Percentiles rank a stretch among this genome's conserved stretches.
These are phyloP conservation scores for Leccinum arenicola DNA, from an alignment of 768 basidiomycete species.

Conservation along the genomic window DNA sequence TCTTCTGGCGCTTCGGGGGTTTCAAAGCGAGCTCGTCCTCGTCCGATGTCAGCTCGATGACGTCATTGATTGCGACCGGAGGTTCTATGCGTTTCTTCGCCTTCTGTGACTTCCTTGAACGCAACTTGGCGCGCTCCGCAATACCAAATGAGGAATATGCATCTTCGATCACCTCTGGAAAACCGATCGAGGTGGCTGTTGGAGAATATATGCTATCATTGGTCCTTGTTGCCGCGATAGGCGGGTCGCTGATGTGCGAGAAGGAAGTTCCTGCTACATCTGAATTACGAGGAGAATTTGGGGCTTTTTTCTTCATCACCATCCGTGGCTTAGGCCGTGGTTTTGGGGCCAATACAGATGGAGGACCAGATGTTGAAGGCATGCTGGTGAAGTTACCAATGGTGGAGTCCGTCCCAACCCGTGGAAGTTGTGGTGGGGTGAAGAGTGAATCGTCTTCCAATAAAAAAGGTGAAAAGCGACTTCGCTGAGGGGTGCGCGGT, in stretches of 20 bases:
- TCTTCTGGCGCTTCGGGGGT: constrained; percentile 29
- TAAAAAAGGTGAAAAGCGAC: constrained; percentile 2
- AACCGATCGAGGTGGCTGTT: constrained; percentile 7
- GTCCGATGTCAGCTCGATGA: constrained; percentile 47
- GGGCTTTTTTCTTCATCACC: constrained; percentile 21
- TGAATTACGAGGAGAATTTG: not conserved
- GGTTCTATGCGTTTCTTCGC: constrained; percentile 12
- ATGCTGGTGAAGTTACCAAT: constrained; percentile 17
- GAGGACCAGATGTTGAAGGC: constrained; percentile 5
- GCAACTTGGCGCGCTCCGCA: constrained; percentile 59
- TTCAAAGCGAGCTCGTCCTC: constrained; percentile 38
- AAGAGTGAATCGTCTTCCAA: constrained; percentile 24
- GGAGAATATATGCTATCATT: constrained; percentile 23
- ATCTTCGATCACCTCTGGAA: constrained; percentile 16
- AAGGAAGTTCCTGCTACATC: constrained; percentile 9
- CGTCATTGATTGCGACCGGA: constrained; percentile 22
- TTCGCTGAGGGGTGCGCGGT: constrained; percentile 15
- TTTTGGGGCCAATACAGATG: constrained; percentile 1
- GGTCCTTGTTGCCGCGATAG: constrained; percentile 10
- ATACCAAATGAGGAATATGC: constrained; percentile 35
- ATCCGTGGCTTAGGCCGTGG: constrained; percentile 35
- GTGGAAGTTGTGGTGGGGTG: constrained; percentile 23
- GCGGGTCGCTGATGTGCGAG: constrained; percentile 23
- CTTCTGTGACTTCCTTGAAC: constrained; percentile 36
- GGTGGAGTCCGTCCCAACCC: not conserved